Base-by-base conservation (phyloP, 116 monocot genomes). In the Cymodocea nodosa region DNA sequence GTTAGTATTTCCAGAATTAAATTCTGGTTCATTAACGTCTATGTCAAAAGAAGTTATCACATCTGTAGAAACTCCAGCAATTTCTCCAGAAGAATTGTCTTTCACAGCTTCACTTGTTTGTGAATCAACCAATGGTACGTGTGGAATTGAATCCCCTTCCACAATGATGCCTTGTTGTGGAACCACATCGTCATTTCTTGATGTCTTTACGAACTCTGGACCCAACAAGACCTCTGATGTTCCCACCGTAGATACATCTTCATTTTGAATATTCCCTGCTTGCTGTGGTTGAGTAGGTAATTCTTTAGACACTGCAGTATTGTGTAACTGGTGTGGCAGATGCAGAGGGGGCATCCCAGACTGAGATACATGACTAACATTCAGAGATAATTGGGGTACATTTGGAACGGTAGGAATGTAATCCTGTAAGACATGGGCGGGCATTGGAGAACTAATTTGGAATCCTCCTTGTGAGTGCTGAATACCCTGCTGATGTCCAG, bases 301-400 rank as follows among this genome's bases (percentile, higher is more conserved):
- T 12, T 35, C 52, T 62, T 73, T 79, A 23, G 78, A 52, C 55
- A 8, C 66, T 10, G 50, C 20, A 35, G 39, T 35, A 20, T 55
- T 53, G 7, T 80, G 76, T 18, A 78, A 66, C 50, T 77, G 76
- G 86, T 79, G 76, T 37, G 89, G 89, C 22, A 86, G 63, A 51
- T 51, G 59, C 5, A 71, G 62, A 34, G 63, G 19, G 0, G 57
- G 18, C 60, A 70, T 35, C 40, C 35, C 73, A 51, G 70, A 67
- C 23, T 34, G 68, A 52, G 40, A 44, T 30, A 58, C 16, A 50
- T 25, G 19, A 35, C 25, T 66, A 50, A 54, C 34, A 64, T 59
- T 76, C 62, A 79, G 71, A n/a, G 69, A 39, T 53, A 56, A 75
- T 52, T 75, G 76, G 51, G 65, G 0, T 64, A 79, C 14, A 79